Conservation (phyloP, 2,329 filamentous ascomycete genomes). For the Ceratocystis eucalypticola region DNA sequence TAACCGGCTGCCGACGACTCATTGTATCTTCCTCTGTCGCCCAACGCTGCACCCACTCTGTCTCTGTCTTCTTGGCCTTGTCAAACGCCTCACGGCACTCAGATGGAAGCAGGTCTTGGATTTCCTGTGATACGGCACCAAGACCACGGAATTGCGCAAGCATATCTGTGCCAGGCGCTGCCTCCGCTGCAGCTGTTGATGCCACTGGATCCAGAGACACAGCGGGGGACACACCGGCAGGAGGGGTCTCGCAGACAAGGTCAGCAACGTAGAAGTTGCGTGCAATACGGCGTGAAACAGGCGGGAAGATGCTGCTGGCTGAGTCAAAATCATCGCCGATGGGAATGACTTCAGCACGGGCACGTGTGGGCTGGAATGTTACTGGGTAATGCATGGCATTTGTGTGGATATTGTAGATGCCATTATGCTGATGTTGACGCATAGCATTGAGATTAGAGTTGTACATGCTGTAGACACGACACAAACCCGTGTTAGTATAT, state of each 20-base stretch:
- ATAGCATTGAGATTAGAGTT: constrained; percentile 60
- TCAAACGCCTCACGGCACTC: constrained; percentile 64
- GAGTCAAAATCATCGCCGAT: constrained; percentile 26
- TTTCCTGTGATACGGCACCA: constrained; percentile 48
- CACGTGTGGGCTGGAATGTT: constrained; percentile 80
- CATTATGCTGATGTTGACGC: constrained; percentile 55
- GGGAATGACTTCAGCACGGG: constrained; percentile 51
- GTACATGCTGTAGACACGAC: constrained; percentile 50
- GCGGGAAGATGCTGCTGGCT: constrained; percentile 31
- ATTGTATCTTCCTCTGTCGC: constrained; percentile 28
- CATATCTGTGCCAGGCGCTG: constrained; percentile 29
- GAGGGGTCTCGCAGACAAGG: constrained; percentile 39
- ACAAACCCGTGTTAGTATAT: constrained; percentile 16
- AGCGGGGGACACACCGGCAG: constrained; percentile 33
- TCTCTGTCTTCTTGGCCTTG: constrained; percentile 49
- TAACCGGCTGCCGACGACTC: constrained; percentile 39
- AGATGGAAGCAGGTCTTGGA: constrained; percentile 50
- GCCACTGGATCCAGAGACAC: constrained; percentile 32
- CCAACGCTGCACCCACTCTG: constrained; percentile 63
- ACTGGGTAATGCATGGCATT: constrained; percentile 80
- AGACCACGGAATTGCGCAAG: constrained; percentile 46
- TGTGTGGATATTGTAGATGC: constrained; percentile 87
- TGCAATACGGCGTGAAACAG: constrained; percentile 36
- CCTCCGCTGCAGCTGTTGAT: constrained; percentile 21
- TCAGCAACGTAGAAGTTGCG: constrained; percentile 47